Base-by-base conservation (phyloP, 768 basidiomycete species). In the Coprinopsis sp. region DNA sequence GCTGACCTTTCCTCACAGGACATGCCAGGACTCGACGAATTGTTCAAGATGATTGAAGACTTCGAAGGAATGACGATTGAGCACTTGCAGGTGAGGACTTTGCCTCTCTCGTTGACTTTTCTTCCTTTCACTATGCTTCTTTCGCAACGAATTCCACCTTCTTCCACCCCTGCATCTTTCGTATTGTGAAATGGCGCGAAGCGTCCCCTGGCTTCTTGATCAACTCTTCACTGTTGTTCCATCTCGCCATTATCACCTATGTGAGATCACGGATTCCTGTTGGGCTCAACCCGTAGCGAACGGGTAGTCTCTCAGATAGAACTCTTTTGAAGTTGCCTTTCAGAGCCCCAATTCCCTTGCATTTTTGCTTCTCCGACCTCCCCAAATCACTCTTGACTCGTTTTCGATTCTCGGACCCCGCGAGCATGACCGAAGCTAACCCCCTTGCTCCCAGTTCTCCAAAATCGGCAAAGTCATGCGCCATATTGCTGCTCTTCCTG, bases 381-480 rank as follows among this genome's bases (percentile, higher is more conserved):
- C 18, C 25, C 36, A 40, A 23, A 21, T 28, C 39, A 24, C 16
- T n/a, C 22, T 51, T 37, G 5, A 23, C 14, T 21, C 7, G 25
- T 38, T 50, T 14, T 45, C 22, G 19, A 29, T 23, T 47, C n/a
- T 37, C n/a, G 7, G 16, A 38, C 19, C 25, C 29, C 23, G 19
- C 25, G 40, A 30, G 44, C 54, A 36, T 53, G 41, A 29, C 47
- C 50, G 44, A 47, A 34, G 6, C 18, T 33, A 21, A 21, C 36
- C 16, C 47, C 37, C 18, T 23, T 48, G 31, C 44, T 16, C 45
- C 55, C 60, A 88, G 82, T 82, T 81, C 66, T 90, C 88, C 40
- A 88, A 89, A 64, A 85, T 88, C 53, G 82, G 79, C 64, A 85
- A 86, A 70, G 89, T 93, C 27, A 89, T 93, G 87, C 87, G 88